Percentiles rank a stretch among this genome's conserved stretches.
These are phyloP conservation scores for Candida rishiriensis DNA, from an alignment of 805 yeast genomes.

Conservation along the genomic window DNA sequence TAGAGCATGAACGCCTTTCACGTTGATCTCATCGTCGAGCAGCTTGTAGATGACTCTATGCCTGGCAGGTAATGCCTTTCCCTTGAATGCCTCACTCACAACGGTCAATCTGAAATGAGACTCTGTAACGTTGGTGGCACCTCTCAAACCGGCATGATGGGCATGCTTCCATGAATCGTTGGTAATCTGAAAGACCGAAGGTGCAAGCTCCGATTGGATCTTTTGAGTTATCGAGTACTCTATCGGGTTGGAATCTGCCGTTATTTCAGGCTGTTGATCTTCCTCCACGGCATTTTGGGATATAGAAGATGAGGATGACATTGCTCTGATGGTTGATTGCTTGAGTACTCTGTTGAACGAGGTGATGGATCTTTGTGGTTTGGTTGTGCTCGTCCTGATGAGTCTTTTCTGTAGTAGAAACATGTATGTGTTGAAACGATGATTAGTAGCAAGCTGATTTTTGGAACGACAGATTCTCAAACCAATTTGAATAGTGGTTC, in stretches of 20 bases:
- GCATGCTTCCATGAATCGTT: constrained; percentile 89
- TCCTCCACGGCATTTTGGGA: too few relatives aligned
- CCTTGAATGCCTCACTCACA: constrained; percentile 64
- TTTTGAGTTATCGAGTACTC: constrained; percentile 44
- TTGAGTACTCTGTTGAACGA: too few relatives aligned
- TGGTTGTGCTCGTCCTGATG: too few relatives aligned
- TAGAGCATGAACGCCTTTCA: constrained; percentile 79
- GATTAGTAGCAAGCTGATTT: too few relatives aligned
- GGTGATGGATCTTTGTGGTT: too few relatives aligned
- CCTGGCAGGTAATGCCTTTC: constrained; percentile 63
- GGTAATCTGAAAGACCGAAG: constrained; percentile 43
- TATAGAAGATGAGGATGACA: too few relatives aligned
- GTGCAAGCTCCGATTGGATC: constrained; percentile 39
- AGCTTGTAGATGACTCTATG: constrained; percentile 71
- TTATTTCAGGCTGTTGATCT: background rate
- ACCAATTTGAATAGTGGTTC: too few relatives aligned
- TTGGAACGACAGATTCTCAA: too few relatives aligned
- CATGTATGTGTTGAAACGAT: too few relatives aligned
- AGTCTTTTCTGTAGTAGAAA: too few relatives aligned
- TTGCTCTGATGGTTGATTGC: too few relatives aligned
- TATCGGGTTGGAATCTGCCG: constrained; percentile 39
- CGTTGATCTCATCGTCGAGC: constrained; percentile 66
- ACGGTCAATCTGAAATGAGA: constrained; percentile 78
- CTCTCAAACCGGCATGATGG: constrained; percentile 78
- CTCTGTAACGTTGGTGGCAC: constrained; percentile 66